phyloP scores from a whole-genome alignment of 148 eudicot genomes.

The Arctostaphylos glauca region DNA sequence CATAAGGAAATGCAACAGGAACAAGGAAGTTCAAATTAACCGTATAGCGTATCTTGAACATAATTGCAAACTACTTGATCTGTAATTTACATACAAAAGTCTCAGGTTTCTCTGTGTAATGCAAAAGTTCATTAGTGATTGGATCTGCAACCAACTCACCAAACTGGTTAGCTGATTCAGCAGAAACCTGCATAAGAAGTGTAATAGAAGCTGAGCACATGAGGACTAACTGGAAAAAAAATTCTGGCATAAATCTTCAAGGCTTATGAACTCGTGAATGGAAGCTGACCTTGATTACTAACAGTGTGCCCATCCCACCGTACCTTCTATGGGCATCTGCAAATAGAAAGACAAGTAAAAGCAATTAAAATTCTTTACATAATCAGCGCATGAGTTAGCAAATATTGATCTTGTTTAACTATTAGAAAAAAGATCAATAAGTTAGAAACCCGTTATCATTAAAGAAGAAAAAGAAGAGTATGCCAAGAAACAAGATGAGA shows the following conservation, averaged over 20 bases:
- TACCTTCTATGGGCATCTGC: conserved; percentile 72
- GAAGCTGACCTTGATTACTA: conserved; percentile 75
- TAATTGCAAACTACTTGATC: conserved; percentile 2
- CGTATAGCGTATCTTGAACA: background rate
- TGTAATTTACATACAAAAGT: conserved; percentile 73
- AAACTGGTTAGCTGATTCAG: conserved; percentile 90
- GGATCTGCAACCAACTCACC: conserved; percentile 95
- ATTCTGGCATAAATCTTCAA: background rate
- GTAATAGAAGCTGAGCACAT: background rate
- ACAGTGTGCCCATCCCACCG: conserved; percentile 85
- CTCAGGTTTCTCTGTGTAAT: conserved; percentile 97
- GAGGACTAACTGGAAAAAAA: background rate
- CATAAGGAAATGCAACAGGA: conserved; percentile 18
- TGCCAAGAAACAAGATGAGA: conserved; percentile 6
- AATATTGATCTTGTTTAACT: background rate
- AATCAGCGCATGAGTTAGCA: background rate
- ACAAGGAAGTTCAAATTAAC: conserved; percentile 9
- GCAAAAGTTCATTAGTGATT: conserved; percentile 74
- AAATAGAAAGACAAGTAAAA: conserved; percentile 12
- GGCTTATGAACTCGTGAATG: background rate
- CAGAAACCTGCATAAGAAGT: conserved; percentile 64
- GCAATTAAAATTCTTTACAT: background rate
- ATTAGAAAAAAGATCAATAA: background rate
- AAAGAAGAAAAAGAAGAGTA: background rate
- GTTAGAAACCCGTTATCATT: background rate